Conservation (phyloP, 2,329 filamentous ascomycete species). For the Lachnellula arida region DNA sequence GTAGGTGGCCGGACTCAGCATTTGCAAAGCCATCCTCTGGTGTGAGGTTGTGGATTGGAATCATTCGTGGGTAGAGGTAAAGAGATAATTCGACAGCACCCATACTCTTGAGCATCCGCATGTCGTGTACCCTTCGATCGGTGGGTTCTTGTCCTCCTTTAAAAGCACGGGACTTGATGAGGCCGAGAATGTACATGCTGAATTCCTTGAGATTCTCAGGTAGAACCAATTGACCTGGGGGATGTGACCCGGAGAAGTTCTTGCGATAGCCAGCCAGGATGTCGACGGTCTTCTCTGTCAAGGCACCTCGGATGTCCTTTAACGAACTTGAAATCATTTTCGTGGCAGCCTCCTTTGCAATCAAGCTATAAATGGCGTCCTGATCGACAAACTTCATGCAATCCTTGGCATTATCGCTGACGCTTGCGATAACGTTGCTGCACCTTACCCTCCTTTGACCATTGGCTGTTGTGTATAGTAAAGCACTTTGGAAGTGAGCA, state of each 20-base stretch:
- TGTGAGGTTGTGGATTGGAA: conserved; percentile 84
- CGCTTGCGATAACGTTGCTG: conserved; percentile 87
- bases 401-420: conserved; percentile 79
- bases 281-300: conserved; percentile 91
- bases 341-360: conserved; percentile 91
- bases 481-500: conserved; percentile 92
- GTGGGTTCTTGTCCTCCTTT: conserved; percentile 89
- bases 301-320: conserved; percentile 76
- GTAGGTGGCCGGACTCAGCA: conserved; percentile 74
- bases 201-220: conserved; percentile 96
- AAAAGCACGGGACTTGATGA: conserved; percentile 87
- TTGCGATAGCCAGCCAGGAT: conserved; percentile 90
- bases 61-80: conserved; percentile 92
- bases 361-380: conserved; percentile 81
- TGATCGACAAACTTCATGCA: conserved; percentile 92
- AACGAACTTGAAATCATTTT: conserved; percentile 70
- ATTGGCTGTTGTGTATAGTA: conserved; percentile 87
- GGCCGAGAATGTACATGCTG: conserved; percentile 87
- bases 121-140: conserved; percentile 85
- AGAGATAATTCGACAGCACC: conserved; percentile 79
- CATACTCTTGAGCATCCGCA: conserved; percentile 86
- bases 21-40: conserved; percentile 91
- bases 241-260: conserved; percentile 79
- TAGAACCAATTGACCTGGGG: conserved; percentile 87
- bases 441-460: conserved; percentile 89